Evolutionary conservation across 306 rosid species (phyloP).

Genomic region (Pachyrhizus erosus): DNA sequence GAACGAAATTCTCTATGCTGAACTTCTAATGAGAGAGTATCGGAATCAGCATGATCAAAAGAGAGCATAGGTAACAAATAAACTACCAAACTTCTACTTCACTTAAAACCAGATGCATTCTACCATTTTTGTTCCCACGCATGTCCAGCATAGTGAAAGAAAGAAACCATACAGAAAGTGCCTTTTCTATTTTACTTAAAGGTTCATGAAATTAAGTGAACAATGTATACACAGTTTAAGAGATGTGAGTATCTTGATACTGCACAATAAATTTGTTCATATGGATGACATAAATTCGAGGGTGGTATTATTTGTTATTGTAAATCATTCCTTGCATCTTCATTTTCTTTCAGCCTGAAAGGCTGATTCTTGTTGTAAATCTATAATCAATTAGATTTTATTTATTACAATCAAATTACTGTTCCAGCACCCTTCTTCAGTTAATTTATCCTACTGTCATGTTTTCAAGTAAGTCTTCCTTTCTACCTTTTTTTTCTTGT

Average conservation of each 20-base stretch:
- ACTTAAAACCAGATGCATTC: background rate
- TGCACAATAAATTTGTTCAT: constrained; percentile 49
- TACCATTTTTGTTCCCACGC: constrained; percentile 37
- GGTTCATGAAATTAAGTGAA: constrained; percentile 30
- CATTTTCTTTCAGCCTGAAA: constrained; percentile 47
- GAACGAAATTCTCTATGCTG: constrained; percentile 87
- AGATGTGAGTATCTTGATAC: constrained; percentile 27
- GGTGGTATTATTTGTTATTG: constrained; percentile 40
- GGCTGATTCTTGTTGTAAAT: constrained; percentile 58
- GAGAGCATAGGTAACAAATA: constrained; percentile 59
- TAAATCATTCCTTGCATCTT: constrained; percentile 34
- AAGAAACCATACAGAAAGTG: constrained; percentile 38
- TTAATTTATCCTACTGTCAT: too few relatives aligned
- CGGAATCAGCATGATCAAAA: constrained; percentile 54
- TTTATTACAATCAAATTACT: constrained; percentile 35
- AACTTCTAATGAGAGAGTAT: constrained; percentile 61
- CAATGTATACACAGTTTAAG: constrained; percentile 22
- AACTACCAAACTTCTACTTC: constrained; percentile 29
- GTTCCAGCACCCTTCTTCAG: background rate
- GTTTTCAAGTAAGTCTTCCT: background rate
- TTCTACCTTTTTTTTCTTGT: background rate
- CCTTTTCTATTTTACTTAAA: constrained; percentile 19
- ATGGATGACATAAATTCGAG: constrained; percentile 37
- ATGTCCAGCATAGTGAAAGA: constrained; percentile 35
- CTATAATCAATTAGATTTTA: constrained; percentile 35